These are phyloP conservation scores for Xylaria palmicola DNA, from an alignment of 495 filamentous ascomycete species.

Conservation along the genomic window DNA sequence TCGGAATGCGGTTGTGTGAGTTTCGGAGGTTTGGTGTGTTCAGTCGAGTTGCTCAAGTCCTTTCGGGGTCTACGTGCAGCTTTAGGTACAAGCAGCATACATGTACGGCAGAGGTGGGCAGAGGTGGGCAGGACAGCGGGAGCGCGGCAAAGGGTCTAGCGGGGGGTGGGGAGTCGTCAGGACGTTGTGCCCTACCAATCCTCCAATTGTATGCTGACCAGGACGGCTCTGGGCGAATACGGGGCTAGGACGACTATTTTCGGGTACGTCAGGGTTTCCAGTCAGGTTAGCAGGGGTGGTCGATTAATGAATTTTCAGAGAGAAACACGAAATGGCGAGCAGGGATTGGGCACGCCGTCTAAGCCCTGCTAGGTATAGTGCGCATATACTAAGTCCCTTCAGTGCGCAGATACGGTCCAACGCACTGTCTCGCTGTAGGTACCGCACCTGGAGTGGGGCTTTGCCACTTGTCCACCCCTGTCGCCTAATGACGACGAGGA, in stretches of 20 bases:
- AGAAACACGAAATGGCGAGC: background rate
- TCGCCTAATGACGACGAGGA: slow-evolving; percentile 3
- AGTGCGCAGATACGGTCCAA: background rate
- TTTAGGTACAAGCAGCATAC: no score
- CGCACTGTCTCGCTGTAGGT: background rate
- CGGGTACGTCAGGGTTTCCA: slow-evolving; percentile 11
- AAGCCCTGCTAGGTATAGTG: slow-evolving; percentile 6
- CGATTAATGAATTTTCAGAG: slow-evolving; percentile 7
- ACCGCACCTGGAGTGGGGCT: slow-evolving; percentile 3
- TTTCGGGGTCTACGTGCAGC: no score
- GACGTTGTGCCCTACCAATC: background rate
- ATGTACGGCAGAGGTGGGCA: background rate
- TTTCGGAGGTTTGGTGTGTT: slow-evolving; percentile 10
- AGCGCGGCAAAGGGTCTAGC: slow-evolving; percentile 15
- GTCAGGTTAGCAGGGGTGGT: slow-evolving; percentile 1
- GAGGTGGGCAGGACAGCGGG: background rate
- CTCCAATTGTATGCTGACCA: slow-evolving; percentile 3
- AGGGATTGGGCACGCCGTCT: background rate
- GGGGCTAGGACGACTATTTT: slow-evolving; percentile 12
- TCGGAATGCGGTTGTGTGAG: slow-evolving; percentile 17
- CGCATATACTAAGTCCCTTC: background rate
- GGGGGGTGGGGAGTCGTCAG: slow-evolving; percentile 4
- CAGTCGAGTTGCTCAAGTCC: background rate
- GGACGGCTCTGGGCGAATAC: slow-evolving; percentile 3
- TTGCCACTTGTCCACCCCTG: slow-evolving; percentile 8